Percentiles rank a stretch among this genome's conserved stretches.
phyloP scores from a whole-genome alignment of 257 asterid genomes.

The Sherardia arvensis region DNA sequence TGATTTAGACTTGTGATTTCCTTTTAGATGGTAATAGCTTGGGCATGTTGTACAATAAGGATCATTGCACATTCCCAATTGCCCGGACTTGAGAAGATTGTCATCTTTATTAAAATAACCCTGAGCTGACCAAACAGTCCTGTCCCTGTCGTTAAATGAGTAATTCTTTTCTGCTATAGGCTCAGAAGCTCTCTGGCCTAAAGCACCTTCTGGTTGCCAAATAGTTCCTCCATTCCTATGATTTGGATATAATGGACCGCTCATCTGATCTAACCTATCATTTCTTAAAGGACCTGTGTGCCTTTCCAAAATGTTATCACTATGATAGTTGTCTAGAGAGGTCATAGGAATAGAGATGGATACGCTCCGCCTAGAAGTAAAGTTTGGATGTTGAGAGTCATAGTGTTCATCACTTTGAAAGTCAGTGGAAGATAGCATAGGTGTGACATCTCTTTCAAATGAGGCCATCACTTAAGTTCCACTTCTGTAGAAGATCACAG shows the following conservation, averaged over 20 bases:
- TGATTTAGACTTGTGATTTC: constrained; percentile 32
- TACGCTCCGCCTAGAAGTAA: constrained; percentile 55
- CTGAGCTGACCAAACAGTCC: constrained; percentile 35
- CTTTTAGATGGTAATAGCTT: constrained; percentile 41
- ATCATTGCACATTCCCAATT: constrained; percentile 84
- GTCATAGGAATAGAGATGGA: constrained; percentile 52
- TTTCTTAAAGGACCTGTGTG: constrained; percentile 71
- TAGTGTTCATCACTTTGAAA: constrained; percentile 31
- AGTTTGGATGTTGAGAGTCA: constrained; percentile 26
- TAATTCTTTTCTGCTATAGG: constrained; percentile 42
- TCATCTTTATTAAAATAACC: constrained; percentile 45
- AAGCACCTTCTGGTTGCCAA: constrained; percentile 28
- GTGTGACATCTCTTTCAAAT: constrained; percentile 56
- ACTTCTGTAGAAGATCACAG: constrained; percentile 14
- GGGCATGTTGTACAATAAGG: constrained; percentile 97
- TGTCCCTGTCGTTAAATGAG: constrained; percentile 24
- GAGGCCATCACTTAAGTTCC: constrained; percentile 38
- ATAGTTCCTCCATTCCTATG: constrained; percentile 35
- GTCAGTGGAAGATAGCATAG: constrained; percentile 50
- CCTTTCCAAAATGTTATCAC: constrained; percentile 32
- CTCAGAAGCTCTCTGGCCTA: constrained; percentile 25
- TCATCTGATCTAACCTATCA: constrained; percentile 47
- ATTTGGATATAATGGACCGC: constrained; percentile 44
- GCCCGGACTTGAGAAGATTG: constrained; percentile 81
- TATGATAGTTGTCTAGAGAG: constrained; percentile 35